Evolutionary conservation across 352 stramenopile genomes (phyloP), one percentile per base, ranked within the genome.

Genomic region (Globisporangium echinulatum): DNA sequence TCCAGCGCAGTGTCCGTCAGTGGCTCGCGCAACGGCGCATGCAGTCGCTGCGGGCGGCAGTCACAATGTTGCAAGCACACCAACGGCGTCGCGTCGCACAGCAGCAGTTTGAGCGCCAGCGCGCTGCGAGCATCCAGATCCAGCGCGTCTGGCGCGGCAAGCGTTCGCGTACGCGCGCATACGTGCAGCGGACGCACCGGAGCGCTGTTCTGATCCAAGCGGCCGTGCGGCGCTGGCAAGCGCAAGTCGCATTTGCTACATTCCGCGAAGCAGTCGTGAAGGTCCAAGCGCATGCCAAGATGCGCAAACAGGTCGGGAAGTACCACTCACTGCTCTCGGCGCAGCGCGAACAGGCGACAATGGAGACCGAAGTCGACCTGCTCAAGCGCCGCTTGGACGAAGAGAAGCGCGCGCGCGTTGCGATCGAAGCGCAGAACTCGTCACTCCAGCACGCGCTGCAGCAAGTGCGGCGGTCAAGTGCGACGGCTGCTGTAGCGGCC

Each of bases 81-180:
- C 71, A 88, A 15, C 74, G 77, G 42, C 66, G 75, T 7, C 79
- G 74, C 36, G 65, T 72, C n/a, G 68, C 73, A 19, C 77, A 74
- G 5, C 66, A 47, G 33, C 61, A 64, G 7, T 94, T 80, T 57
- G 47, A 86, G 40, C 58, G 64, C 3, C 76, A 63, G 44, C 78
- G 80, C 13, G 55, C 19, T 10, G 72, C 74, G 47, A 75, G 68
- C 43, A 64, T 88, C 36, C 64, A 78, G 38, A 75, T 94, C 25
- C 84, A 94, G 52, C 85, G 82, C 50, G 65, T 91, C 43, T 92
- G 80, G 80, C 80, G 85, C 44, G 85, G 84, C 39, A 77, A 88
- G 19, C 76, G 70, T 14, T 87, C 79, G 3, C 75, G 82, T 6
- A 69, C 87, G 58, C 67, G 67, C 43, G 58, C 82, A 54, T 78